Conservation (phyloP, 345 rosid genomes). For the Litchi chinensis region DNA sequence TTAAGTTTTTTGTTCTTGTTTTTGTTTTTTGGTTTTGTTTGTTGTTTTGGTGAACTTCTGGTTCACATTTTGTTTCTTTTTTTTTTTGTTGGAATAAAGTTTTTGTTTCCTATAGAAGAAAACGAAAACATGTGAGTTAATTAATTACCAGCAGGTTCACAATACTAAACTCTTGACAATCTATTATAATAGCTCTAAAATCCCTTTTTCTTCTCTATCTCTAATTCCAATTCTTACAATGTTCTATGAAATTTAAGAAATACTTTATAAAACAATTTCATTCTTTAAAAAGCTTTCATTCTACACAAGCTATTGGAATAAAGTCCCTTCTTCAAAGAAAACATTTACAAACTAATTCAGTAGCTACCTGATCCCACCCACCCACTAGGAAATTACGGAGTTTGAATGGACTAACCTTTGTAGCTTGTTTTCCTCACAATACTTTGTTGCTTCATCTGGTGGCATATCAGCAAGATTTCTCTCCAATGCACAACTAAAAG, state of each 20-base stretch:
- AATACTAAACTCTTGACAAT: not conserved
- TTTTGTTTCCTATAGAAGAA: too few species aligned
- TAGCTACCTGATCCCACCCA: slow-evolving; percentile 8
- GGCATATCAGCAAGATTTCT: slow-evolving; percentile 79
- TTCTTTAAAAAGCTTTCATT: not conserved
- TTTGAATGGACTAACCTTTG: slow-evolving; percentile 70
- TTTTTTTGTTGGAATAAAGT: too few species aligned
- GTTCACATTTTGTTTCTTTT: too few species aligned
- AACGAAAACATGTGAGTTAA: not conserved
- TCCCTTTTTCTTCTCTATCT: not conserved
- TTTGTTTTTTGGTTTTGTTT: too few species aligned
- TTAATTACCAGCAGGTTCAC: not conserved
- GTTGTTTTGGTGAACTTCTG: too few species aligned
- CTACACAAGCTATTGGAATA: not conserved
- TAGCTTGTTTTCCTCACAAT: slow-evolving; percentile 93
- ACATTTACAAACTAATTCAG: not conserved
- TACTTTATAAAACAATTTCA: not conserved
- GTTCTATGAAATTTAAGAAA: not conserved
- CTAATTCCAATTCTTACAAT: not conserved
- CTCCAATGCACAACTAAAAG: slow-evolving; percentile 84
- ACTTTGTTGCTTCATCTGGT: slow-evolving; percentile 74
- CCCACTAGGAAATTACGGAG: not conserved
- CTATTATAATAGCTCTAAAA: not conserved
- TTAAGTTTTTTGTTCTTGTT: too few species aligned
- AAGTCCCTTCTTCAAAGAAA: not conserved